Evolutionary conservation across 2,329 filamentous ascomycete genomes (phyloP).

Genomic region (Aspergillus ochraceoroseus): DNA sequence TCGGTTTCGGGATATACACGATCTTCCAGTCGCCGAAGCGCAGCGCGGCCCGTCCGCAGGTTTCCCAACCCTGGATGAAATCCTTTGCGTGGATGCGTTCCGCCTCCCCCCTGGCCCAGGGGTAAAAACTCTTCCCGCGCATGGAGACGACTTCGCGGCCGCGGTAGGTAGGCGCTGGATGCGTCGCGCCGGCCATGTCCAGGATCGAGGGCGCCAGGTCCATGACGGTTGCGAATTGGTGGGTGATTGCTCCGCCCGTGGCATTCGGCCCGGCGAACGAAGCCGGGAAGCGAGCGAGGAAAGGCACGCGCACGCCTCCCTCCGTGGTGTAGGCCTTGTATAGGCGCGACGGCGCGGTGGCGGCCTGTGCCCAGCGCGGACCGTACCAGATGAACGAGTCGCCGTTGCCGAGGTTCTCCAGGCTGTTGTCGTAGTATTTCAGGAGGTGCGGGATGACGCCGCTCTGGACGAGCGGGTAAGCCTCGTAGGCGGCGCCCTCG

Average conservation of each 20-base stretch:
- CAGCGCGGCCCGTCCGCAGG: constrained; percentile 51
- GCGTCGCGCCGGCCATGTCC: constrained; percentile 41
- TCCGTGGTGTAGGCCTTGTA: constrained; percentile 50
- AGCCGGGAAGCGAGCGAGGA: constrained; percentile 45
- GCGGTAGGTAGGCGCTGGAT: constrained; percentile 52
- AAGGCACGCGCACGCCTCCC: constrained; percentile 52
- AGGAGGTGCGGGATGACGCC: constrained; percentile 52
- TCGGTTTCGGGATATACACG: constrained; percentile 54
- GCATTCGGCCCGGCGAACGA: constrained; percentile 24
- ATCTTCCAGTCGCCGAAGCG: constrained; percentile 56
- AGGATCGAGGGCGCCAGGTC: constrained; percentile 48
- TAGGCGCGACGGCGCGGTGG: constrained; percentile 48
- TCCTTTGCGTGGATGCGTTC: constrained; percentile 48
- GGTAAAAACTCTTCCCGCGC: constrained; percentile 48
- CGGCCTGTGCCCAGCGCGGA: constrained; percentile 53
- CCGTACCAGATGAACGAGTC: constrained; percentile 60
- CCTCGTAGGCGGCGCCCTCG: constrained; percentile 56
- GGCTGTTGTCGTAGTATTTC: constrained; percentile 54
- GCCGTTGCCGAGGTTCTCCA: constrained; percentile 43
- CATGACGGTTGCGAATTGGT: constrained; percentile 53
- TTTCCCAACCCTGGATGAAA: constrained; percentile 55
- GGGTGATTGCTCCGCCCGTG: constrained; percentile 40
- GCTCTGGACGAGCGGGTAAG: constrained; percentile 54
- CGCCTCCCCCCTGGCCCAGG: constrained; percentile 35
- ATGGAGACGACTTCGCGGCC: constrained; percentile 50